phyloP scores from a whole-genome alignment of 805 yeast species.

The Saturnispora besseyi region DNA sequence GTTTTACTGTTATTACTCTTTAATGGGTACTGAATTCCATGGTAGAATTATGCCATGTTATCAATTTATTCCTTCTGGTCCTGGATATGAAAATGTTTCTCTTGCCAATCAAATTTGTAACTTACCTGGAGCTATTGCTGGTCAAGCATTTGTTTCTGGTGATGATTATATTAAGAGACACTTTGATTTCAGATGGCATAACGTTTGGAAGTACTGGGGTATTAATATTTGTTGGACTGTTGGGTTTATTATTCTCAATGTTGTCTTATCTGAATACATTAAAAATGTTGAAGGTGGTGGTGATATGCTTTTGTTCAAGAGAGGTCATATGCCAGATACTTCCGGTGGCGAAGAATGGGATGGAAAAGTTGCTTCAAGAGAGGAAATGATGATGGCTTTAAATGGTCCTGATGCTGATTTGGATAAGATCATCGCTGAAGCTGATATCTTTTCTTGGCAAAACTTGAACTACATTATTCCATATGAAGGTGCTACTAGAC shows the following conservation, averaged over 20 bases:
- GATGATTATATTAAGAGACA: conserved; percentile 29
- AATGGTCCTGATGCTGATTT: conserved; percentile 28
- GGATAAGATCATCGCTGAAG: conserved; percentile 35
- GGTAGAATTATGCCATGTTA: conserved; percentile 44
- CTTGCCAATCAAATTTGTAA: conserved; percentile 39
- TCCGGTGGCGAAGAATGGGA: conserved; percentile 32
- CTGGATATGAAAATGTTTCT: conserved; percentile 39
- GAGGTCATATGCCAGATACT: conserved; percentile 30
- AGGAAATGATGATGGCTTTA: conserved; percentile 23
- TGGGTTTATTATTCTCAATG: conserved; percentile 29
- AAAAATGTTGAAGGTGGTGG: conserved; percentile 26
- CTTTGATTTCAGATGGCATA: conserved; percentile 30
- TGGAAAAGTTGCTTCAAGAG: conserved; percentile 30
- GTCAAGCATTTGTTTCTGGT: conserved; percentile 24
- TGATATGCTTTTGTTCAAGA: conserved; percentile 34
- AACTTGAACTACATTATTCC: conserved; percentile 50
- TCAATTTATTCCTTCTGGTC: conserved; percentile 44
- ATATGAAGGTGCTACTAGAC: conserved; percentile 33
- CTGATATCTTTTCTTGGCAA: conserved; percentile 54
- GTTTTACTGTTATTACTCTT: conserved; percentile 40
- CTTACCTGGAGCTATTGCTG: conserved; percentile 37
- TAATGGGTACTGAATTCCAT: conserved; percentile 50
- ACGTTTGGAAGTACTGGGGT: conserved; percentile 42
- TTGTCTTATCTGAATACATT: conserved; percentile 26
- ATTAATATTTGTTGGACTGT: conserved; percentile 39